Base-by-base conservation (phyloP, 169 alveolate genomes). In the Cryptosporidium ubiquitum region DNA sequence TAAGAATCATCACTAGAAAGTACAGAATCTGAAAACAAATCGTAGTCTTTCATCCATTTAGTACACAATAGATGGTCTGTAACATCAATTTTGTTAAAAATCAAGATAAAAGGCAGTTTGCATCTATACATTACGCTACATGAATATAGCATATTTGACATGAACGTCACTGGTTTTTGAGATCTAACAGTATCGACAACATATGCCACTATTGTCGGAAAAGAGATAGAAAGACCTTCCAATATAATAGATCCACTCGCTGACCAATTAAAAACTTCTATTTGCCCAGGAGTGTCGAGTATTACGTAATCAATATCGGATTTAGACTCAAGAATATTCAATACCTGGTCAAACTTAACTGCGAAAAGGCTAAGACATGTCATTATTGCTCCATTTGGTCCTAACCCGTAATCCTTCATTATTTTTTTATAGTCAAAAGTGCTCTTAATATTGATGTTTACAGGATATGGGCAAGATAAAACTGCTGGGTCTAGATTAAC, bases 361-460 rank as follows among this genome's bases (percentile, higher is more conserved):
- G 99, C 98, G 91, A 97, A 98, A 69, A 98, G 92, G 91, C 97
- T 98, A 91, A 98, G 91, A 35, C 98, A 94, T 6, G 99, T 98
- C 98, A 98, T 93, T 55, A 98, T 98, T 39, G 99, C 99, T 44
- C 99, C 99, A 91, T 98, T 98, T 7, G 99, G 99, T 3, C 99
- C 99, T 85, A 97, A 94, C 39, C 94, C 94, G 84, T 96, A 97
- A 55, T 97, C 95, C 91, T 96, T 94, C 99, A 98, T 98, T 42
- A 98, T 97, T 60, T 94, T 95, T 93, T 98, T 97, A 93, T 97
- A 97, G 86, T 98, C 96, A 61, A 98, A 97, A 26, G 99, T 96
- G 91, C 98, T 99, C 51, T 99, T 92, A 49, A 98, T 98, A 93
- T 98, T 99, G 70, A 79, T 79, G 12, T 79, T 79, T 20, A 79